Percentiles rank a stretch among this genome's conserved stretches.
Evolutionary conservation across 768 basidiomycete genomes (phyloP).

Genomic region (Xerocomellus amylosporus): DNA sequence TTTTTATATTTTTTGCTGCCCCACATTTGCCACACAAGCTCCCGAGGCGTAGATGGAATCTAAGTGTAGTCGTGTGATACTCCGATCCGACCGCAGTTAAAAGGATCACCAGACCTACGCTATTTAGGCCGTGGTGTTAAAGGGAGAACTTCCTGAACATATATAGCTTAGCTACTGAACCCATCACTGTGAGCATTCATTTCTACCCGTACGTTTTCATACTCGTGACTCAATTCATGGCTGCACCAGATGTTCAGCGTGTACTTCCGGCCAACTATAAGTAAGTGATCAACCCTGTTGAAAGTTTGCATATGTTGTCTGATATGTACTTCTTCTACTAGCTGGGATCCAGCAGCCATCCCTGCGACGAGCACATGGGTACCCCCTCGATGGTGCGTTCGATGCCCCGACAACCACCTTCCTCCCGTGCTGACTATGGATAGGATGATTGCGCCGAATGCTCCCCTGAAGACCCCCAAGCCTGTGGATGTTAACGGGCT

Average conservation of each 20-base stretch:
- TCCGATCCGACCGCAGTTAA: too few relatives aligned
- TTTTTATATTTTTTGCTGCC: too few relatives aligned
- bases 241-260: slow-evolving; percentile 21
- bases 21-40: too few relatives aligned
- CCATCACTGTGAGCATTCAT: not conserved
- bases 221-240: slow-evolving; percentile 13
- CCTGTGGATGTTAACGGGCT: slow-evolving; percentile 16
- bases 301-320: not conserved
- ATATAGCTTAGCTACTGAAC: not conserved
- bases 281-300: slow-evolving; percentile 6
- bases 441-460: slow-evolving; percentile 23
- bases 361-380: slow-evolving; percentile 28
- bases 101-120: too few relatives aligned
- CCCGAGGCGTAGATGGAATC: too few relatives aligned
- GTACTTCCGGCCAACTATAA: slow-evolving; percentile 11
- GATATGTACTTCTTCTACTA: not conserved
- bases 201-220: not conserved
- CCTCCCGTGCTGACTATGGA: not conserved
- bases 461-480: not conserved
- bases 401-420: not conserved
- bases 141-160: not conserved
- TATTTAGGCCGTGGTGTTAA: not conserved
- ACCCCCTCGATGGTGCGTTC: slow-evolving; percentile 25
- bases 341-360: slow-evolving; percentile 25
- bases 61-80: too few relatives aligned